Conservation (phyloP, 331 rosid species). For the Stylosanthes scabra region DNA sequence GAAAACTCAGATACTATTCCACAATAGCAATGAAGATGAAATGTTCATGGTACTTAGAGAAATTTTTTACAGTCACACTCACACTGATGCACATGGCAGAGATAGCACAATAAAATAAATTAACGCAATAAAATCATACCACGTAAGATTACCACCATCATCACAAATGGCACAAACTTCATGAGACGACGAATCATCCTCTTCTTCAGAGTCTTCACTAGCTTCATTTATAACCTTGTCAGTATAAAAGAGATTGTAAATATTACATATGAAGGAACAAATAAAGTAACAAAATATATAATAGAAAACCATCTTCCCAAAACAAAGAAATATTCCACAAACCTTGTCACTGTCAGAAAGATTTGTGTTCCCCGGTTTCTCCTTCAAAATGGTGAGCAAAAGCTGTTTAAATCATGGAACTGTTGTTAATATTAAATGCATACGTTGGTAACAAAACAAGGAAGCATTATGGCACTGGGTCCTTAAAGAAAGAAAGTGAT, state of each 20-base stretch:
- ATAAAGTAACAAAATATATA: constrained; percentile 8
- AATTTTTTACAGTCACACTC: background rate
- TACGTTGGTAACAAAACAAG: constrained; percentile 14
- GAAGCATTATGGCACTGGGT: constrained; percentile 1
- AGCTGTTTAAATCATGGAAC: constrained; percentile 60
- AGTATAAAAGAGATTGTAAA: constrained; percentile 11
- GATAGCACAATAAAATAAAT: background rate
- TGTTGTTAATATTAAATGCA: constrained; percentile 32
- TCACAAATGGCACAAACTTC: constrained; percentile 90
- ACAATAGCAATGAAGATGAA: background rate
- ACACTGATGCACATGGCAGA: constrained; percentile 14
- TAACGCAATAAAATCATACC: constrained; percentile 53
- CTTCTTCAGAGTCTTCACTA: constrained; percentile 54
- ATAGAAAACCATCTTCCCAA: background rate
- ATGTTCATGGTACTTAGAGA: background rate
- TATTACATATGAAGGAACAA: constrained; percentile 1
- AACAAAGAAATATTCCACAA: constrained; percentile 35
- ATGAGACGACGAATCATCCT: constrained; percentile 61
- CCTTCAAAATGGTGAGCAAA: constrained; percentile 54
- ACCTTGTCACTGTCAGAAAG: constrained; percentile 61
- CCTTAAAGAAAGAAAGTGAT: background rate
- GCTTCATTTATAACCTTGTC: constrained; percentile 49
- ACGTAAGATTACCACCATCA: constrained; percentile 71
- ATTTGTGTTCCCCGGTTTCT: constrained; percentile 48
- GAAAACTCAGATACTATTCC: background rate